Evolutionary conservation across 306 rosid species (phyloP).

Genomic region (Malus sylvestris): DNA sequence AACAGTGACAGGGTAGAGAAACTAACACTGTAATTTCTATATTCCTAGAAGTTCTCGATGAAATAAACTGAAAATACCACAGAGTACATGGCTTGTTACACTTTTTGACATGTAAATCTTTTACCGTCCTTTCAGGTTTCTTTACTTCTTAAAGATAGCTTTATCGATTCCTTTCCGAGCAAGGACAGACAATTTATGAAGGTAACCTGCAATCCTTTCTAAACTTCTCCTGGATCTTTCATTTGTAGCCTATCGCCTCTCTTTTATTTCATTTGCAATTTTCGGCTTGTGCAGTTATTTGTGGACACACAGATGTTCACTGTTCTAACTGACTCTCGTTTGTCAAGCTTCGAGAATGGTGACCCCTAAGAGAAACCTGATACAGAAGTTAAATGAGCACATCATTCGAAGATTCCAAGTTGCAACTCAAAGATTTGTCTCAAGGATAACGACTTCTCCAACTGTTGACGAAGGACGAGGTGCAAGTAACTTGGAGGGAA

Average conservation of each 20-base stretch:
- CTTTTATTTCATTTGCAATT: constrained; percentile 9
- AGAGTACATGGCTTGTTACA: not conserved
- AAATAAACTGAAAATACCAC: not conserved
- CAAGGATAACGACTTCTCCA: constrained; percentile 6
- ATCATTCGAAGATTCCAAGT: constrained; percentile 9
- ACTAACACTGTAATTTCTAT: constrained; percentile 5
- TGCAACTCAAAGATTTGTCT: not conserved
- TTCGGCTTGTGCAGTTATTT: constrained; percentile 51
- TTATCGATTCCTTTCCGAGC: constrained; percentile 73
- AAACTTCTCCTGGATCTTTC: not conserved
- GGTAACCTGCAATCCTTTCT: constrained; percentile 34
- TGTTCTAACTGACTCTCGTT: constrained; percentile 68
- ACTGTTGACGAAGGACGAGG: not conserved
- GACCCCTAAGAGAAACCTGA: constrained; percentile 13
- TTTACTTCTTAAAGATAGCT: constrained; percentile 91
- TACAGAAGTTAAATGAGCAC: not conserved
- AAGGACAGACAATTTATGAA: constrained; percentile 81
- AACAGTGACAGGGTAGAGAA: constrained; percentile 69
- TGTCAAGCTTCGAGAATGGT: constrained; percentile 73
- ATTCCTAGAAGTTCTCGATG: constrained; percentile 8
- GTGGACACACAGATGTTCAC: constrained; percentile 85
- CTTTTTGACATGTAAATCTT: constrained; percentile 16
- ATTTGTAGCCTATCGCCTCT: not conserved
- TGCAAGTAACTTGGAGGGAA: not conserved
- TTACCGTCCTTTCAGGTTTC: constrained; percentile 64